Conservation (phyloP, 768 basidiomycete species). For the Naganishia friedmannii region DNA sequence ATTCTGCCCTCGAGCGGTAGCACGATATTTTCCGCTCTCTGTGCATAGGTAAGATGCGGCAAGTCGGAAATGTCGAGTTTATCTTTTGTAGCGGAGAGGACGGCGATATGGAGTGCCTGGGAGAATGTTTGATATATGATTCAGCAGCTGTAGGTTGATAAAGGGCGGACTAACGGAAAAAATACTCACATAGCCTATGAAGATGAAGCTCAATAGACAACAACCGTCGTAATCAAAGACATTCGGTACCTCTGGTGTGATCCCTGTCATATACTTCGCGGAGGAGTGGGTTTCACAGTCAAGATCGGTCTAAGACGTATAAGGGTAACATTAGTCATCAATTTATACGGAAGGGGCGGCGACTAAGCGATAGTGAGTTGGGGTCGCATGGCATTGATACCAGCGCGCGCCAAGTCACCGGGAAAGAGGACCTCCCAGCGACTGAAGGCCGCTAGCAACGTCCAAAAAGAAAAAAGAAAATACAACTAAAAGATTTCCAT, state of each 20-base stretch:
- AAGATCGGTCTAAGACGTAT: too few relatives aligned
- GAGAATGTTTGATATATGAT: not conserved
- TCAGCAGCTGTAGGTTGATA: not conserved
- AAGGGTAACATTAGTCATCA: too few relatives aligned
- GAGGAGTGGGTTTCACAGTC: too few relatives aligned
- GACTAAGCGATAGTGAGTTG: too few relatives aligned
- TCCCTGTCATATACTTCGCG: too few relatives aligned
- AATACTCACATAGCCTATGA: slow-evolving; percentile 22
- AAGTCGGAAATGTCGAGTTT: slow-evolving; percentile 9
- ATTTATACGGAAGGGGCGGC: too few relatives aligned
- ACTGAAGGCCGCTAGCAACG: too few relatives aligned
- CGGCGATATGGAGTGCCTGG: not conserved
- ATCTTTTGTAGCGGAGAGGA: slow-evolving; percentile 2
- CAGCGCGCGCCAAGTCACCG: too few relatives aligned
- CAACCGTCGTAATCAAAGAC: slow-evolving; percentile 26
- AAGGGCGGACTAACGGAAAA: not conserved
- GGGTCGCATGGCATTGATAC: too few relatives aligned
- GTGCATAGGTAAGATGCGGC: slow-evolving; percentile 1
- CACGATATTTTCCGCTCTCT: slow-evolving; percentile 2
- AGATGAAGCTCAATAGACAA: slow-evolving; percentile 15
- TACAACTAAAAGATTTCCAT: too few relatives aligned
- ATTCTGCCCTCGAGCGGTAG: not conserved
- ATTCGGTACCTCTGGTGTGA: not conserved
- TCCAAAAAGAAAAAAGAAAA: too few relatives aligned
- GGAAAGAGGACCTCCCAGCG: too few relatives aligned